Base-by-base conservation (phyloP, 164 flowering plant species). In the Liquidambar formosana region DNA sequence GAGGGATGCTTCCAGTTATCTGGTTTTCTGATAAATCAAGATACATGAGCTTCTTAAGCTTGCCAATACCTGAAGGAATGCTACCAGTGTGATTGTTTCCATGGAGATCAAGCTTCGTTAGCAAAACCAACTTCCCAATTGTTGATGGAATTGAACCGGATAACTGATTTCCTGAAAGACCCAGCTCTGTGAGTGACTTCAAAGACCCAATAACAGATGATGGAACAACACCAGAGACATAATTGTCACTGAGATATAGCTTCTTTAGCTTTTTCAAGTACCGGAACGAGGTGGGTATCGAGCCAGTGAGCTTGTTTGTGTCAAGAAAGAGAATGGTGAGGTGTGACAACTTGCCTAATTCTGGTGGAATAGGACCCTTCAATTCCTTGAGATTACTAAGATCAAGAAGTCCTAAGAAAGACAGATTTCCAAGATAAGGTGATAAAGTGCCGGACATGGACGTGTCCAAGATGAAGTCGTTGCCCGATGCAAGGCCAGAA, bases 371-470 rank as follows among this genome's bases (percentile, higher is more conserved):
- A 0, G 70, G 78, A 33, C 97, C 94, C 6, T 23, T 33, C 65
- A 91, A 45, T 41, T 75, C 38, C 67, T 81, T 87, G 56, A 91
- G 89, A 64, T 77, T 75, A 47, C 91, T 80, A 48, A 89, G 86
- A 60, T 87, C 91, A 5, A 89, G 85, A 16, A 76, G 41, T 4
- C 53, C 71, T 26, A 89, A 87, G 51, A 51, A 79, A 1, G 87
- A 49, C 45, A 91, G 76, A 54, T 86, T 78, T 8, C 79, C 85
- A 0, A 89, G 81, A 22, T 66, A 76, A 10, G 97, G 87, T 0
- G 97, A 91, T 0, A 91, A 44, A 2, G 82, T 83, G 10, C 97
- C 94, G 2, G 72, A 47, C 87, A 89, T 84, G n/a, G 56, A 81
- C 0, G 92, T 84, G 65, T 85, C 89, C 0, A 53, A 15, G 41